These are phyloP conservation scores for Ascomycota sp. DNA, from an alignment of 2,329 filamentous ascomycete species.

Conservation along the genomic window DNA sequence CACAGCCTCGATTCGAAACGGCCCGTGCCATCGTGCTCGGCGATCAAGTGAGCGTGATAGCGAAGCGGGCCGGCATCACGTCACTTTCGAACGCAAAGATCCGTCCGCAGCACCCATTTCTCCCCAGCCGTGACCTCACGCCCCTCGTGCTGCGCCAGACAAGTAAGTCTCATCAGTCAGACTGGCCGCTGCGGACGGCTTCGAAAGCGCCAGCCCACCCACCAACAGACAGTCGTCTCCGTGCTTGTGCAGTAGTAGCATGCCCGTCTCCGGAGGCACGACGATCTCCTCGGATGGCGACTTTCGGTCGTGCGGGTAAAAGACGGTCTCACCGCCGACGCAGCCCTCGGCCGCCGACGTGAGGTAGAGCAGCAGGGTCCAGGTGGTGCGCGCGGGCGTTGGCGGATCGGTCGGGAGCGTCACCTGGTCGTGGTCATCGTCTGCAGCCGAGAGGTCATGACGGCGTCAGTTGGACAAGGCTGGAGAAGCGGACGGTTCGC, in stretches of 20 bases:
- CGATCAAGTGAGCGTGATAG: background rate
- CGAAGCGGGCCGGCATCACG: background rate
- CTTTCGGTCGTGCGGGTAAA: constrained; percentile 52
- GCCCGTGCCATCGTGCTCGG: too few species aligned
- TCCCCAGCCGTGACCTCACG: constrained; percentile 59
- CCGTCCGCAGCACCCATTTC: constrained; percentile 80
- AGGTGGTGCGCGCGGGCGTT: constrained; percentile 42
- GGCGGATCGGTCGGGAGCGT: constrained; percentile 22
- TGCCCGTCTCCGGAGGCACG: constrained; percentile 61
- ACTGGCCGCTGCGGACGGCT: too few species aligned
- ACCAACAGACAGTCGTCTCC: constrained; percentile 71
- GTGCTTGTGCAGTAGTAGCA: constrained; percentile 73
- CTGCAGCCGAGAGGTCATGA: constrained; percentile 20
- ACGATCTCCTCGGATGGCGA: constrained; percentile 43
- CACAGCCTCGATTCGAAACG: too few species aligned
- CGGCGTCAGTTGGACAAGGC: background rate
- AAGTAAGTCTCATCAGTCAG: constrained; percentile 7
- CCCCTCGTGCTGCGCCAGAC: constrained; percentile 53
- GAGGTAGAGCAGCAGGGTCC: constrained; percentile 78
- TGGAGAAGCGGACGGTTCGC: background rate
- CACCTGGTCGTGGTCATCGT: constrained; percentile 71
- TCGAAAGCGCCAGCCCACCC: constrained; percentile 10
- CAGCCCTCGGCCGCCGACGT: constrained; percentile 58
- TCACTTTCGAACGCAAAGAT: constrained; percentile 46
- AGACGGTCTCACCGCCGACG: constrained; percentile 73